Conservation (phyloP, 805 yeast genomes). For the Candida berthetii region DNA sequence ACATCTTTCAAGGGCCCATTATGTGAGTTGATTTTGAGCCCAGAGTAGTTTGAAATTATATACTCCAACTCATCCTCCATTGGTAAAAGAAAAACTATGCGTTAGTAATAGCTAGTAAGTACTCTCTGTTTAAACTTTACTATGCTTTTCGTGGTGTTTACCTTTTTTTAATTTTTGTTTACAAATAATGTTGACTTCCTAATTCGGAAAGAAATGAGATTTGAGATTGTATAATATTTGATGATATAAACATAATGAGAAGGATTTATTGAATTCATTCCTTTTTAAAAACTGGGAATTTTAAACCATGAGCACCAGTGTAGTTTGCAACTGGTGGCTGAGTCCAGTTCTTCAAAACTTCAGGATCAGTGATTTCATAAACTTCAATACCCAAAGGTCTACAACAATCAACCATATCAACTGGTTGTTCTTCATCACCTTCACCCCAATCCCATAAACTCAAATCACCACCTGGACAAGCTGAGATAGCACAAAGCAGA, state of each 20-base stretch:
- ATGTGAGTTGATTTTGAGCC: conserved; percentile 3
- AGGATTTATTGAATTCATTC: neutral
- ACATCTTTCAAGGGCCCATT: conserved; percentile 16
- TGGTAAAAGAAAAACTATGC: neutral
- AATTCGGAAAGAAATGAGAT: too few relatives aligned
- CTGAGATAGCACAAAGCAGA: conserved; percentile 54
- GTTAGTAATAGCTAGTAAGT: too few relatives aligned
- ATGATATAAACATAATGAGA: too few relatives aligned
- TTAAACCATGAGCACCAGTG: conserved; percentile 49
- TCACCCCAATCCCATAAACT: conserved; percentile 72
- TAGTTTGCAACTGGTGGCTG: conserved; percentile 46
- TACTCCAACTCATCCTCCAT: conserved; percentile 18
- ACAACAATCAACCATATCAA: conserved; percentile 55
- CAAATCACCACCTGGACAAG: conserved; percentile 69
- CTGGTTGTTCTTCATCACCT: conserved; percentile 34
- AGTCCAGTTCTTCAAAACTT: conserved; percentile 41
- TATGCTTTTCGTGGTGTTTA: too few relatives aligned
- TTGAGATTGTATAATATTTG: too few relatives aligned
- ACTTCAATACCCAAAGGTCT: conserved; percentile 61
- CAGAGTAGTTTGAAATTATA: conserved; percentile 17
- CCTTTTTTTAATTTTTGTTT: too few relatives aligned
- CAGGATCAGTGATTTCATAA: conserved; percentile 41
- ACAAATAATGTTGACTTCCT: too few relatives aligned
- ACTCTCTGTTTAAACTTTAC: too few relatives aligned
- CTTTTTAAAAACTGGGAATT: conserved; percentile 18